Conservation (phyloP, 345 rosid species). For the thale cress (Arabidopsis thaliana) region DNA sequence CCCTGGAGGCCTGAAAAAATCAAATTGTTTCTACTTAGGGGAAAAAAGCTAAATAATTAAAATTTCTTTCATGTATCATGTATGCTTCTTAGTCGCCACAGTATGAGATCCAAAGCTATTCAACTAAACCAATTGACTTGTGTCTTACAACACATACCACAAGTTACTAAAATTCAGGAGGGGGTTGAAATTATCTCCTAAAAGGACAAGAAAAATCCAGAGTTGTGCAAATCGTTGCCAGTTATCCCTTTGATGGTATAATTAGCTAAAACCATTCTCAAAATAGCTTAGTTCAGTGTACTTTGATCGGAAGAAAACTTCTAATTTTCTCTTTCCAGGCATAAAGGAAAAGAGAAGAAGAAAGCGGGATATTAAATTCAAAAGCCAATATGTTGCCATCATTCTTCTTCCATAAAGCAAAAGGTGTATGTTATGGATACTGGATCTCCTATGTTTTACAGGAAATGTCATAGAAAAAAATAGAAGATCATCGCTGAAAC, state of each 20-base stretch:
- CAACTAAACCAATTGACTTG: slow-evolving; percentile 1
- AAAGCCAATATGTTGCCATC: slow-evolving; percentile 14
- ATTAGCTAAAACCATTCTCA: slow-evolving; percentile 9
- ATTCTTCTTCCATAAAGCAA: slow-evolving; percentile 6
- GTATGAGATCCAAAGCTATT: slow-evolving; percentile 21
- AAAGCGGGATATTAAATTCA: slow-evolving; percentile 8
- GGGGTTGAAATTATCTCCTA: slow-evolving; percentile 10
- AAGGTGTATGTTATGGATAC: slow-evolving; percentile 2
- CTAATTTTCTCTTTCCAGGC: background rate
- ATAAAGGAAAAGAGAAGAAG: background rate
- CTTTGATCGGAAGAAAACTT: background rate
- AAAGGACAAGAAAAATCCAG: slow-evolving; percentile 7
- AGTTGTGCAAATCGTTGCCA: background rate
- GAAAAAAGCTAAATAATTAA: background rate
- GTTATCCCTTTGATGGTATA: slow-evolving; percentile 8
- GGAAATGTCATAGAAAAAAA: background rate
- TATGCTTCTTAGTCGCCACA: background rate
- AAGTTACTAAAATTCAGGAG: slow-evolving; percentile 13
- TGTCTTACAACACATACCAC: slow-evolving; percentile 6
- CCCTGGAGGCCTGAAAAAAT: slow-evolving; percentile 77
- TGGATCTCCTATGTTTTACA: slow-evolving; percentile 5
- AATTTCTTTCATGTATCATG: background rate
- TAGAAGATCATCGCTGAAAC: slow-evolving; percentile 15
- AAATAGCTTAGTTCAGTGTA: slow-evolving; percentile 3
- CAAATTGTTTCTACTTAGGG: slow-evolving; percentile 5